Percentiles rank a stretch among this genome's conserved stretches.
Evolutionary conservation across 2,329 filamentous ascomycete genomes (phyloP).

Genomic region (Penicillium sp.): DNA sequence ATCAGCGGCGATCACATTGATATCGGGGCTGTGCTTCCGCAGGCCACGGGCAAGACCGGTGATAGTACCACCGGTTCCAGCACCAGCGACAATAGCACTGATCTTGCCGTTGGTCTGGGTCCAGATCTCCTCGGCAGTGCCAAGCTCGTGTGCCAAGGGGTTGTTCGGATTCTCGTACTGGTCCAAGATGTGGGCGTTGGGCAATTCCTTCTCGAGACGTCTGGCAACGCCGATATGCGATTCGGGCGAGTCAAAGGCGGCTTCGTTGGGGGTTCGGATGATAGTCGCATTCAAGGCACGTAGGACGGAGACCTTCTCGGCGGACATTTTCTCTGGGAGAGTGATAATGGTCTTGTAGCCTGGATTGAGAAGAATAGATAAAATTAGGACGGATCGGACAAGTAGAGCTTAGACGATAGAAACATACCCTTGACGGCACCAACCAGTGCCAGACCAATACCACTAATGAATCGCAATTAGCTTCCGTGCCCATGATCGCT

Average conservation of each 20-base stretch:
- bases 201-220: constrained; percentile 88
- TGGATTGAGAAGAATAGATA: constrained; percentile 9
- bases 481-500: background rate
- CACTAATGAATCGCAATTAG: constrained; percentile 41
- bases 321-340: constrained; percentile 98
- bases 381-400: background rate
- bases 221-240: constrained; percentile 94
- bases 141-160: constrained; percentile 86
- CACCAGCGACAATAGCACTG: constrained; percentile 71
- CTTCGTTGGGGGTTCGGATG: constrained; percentile 93
- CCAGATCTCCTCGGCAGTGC: constrained; percentile 97
- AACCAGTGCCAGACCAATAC: constrained; percentile 91
- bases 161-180: constrained; percentile 94
- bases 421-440: constrained; percentile 74
- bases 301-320: constrained; percentile 94
- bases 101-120: constrained; percentile 80
- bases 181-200: constrained; percentile 94
- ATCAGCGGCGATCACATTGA: constrained; percentile 91
- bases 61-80: constrained; percentile 89
- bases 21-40: constrained; percentile 76
- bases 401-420: background rate
- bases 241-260: constrained; percentile 90
- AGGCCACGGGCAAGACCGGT: constrained; percentile 83
- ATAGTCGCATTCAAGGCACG: constrained; percentile 94
- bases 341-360: constrained; percentile 98